phyloP scores from a whole-genome alignment of 2,329 filamentous ascomycete genomes.

The Chrysosphaeria jannelii region DNA sequence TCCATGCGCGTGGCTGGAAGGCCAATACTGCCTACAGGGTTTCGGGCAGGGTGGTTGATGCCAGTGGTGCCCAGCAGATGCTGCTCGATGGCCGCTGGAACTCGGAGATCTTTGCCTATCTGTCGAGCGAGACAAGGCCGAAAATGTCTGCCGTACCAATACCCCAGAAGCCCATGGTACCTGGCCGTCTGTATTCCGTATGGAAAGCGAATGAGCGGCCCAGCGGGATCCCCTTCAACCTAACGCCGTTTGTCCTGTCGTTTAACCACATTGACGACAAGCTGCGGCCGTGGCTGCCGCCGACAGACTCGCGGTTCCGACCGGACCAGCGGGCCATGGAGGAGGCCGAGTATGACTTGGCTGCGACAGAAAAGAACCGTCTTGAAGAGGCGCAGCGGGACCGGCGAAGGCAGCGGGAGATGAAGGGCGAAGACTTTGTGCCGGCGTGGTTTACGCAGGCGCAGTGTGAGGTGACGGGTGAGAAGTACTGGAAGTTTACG shows the following conservation, averaged over 20 bases:
- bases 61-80: conserved; percentile 52
- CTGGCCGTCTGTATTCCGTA: conserved; percentile 52
- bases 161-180: too few species aligned
- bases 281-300: conserved; percentile 48
- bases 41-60: conserved; percentile 56
- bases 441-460: conserved; percentile 64
- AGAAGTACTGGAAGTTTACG: conserved; percentile 72
- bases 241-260: conserved; percentile 84
- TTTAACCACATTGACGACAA: conserved; percentile 77
- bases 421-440: conserved; percentile 46
- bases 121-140: conserved; percentile 24
- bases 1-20: conserved; percentile 91
- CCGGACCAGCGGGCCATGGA: conserved; percentile 97
- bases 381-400: conserved; percentile 77
- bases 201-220: conserved; percentile 75
- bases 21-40: conserved; percentile 75
- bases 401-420: conserved; percentile 41
- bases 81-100: conserved; percentile 91
- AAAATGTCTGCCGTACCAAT: not conserved
- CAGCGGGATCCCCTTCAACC: conserved; percentile 71
- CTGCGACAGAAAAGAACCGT: conserved; percentile 76
- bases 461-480: conserved; percentile 50
- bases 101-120: conserved; percentile 84
- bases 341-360: conserved; percentile 85
- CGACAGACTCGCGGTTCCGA: conserved; percentile 74